A percentile compares a stretch with the other conserved stretches of the same genome.
Evolutionary conservation across 2,329 filamentous ascomycete genomes (phyloP).

Genomic region (Drechslerella dactyloides): DNA sequence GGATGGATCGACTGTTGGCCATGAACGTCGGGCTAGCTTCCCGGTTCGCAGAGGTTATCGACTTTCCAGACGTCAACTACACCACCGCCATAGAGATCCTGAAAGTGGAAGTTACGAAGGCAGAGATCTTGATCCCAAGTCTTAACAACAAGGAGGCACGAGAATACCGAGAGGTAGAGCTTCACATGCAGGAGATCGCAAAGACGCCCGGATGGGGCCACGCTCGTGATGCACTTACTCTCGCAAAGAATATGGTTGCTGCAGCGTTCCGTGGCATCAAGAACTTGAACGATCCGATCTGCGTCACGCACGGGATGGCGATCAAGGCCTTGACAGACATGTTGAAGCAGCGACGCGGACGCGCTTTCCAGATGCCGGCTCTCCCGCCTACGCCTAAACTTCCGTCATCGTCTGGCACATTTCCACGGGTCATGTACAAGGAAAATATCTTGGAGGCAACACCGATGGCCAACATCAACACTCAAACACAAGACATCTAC

Average conservation of each 20-base stretch:
- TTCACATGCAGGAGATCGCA: slow-evolving; percentile 43
- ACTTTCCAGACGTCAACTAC: slow-evolving; percentile 63
- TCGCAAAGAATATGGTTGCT: slow-evolving; percentile 51
- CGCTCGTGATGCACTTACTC: slow-evolving; percentile 33
- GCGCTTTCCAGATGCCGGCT: neutral
- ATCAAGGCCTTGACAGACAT: slow-evolving; percentile 62
- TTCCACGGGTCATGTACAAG: slow-evolving; percentile 16
- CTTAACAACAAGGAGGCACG: slow-evolving; percentile 55
- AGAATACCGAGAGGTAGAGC: slow-evolving; percentile 40
- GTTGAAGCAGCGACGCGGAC: slow-evolving; percentile 25
- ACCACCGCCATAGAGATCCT: slow-evolving; percentile 62
- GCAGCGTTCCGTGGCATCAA: slow-evolving; percentile 57
- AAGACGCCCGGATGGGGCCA: slow-evolving; percentile 33
- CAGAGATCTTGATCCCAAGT: slow-evolving; percentile 32
- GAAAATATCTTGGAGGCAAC: neutral
- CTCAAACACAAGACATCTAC: neutral
- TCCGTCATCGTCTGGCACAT: neutral
- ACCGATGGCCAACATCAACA: slow-evolving; percentile 25
- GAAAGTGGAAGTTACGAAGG: slow-evolving; percentile 49
- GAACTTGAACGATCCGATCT: slow-evolving; percentile 59
- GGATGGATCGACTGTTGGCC: slow-evolving; percentile 70
- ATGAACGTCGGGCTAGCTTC: slow-evolving; percentile 70
- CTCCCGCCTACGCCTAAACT: neutral
- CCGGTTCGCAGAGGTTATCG: slow-evolving; percentile 69
- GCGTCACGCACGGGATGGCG: slow-evolving; percentile 71